A percentile compares a stretch with the other conserved stretches of the same genome.
phyloP scores from a whole-genome alignment of 345 rosid genomes.

The Sisymbrium altissimum region DNA sequence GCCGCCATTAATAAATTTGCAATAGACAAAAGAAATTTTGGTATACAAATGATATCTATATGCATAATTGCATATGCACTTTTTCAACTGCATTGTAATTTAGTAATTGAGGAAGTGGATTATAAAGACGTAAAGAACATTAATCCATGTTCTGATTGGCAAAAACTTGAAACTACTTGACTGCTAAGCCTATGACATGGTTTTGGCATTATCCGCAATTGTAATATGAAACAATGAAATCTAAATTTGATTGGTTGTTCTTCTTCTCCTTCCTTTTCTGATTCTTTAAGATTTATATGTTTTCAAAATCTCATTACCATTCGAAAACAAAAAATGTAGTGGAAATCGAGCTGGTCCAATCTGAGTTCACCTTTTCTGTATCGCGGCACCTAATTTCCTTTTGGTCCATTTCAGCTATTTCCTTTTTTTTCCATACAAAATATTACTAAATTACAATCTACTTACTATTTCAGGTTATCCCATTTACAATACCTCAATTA shows the following conservation, averaged over 20 bases:
- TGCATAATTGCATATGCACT: background rate
- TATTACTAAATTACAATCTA: constrained; percentile 10
- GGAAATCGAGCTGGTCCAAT: constrained; percentile 67
- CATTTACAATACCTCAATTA: background rate
- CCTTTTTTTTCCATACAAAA: constrained; percentile 12
- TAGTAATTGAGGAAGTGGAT: constrained; percentile 4
- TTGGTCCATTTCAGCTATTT: constrained; percentile 40
- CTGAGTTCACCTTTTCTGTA: constrained; percentile 34
- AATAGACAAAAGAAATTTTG: background rate
- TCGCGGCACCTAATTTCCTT: constrained; percentile 18
- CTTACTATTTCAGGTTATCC: constrained; percentile 14
- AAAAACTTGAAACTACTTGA: constrained; percentile 17
- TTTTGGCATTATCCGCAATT: constrained; percentile 23
- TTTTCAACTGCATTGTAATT: constrained; percentile 8
- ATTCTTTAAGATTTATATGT: constrained; percentile 24
- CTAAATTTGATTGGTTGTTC: constrained; percentile 2
- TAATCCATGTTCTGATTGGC: constrained; percentile 22
- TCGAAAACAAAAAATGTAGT: constrained; percentile 34
- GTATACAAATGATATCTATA: constrained; percentile 1
- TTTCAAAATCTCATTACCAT: constrained; percentile 28
- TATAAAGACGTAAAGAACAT: constrained; percentile 28
- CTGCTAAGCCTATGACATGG: constrained; percentile 14
- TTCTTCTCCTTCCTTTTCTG: background rate
- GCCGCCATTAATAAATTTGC: background rate
- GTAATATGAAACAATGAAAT: constrained; percentile 17